Conservation (phyloP, 768 basidiomycete species). For the Coprinopsis sp. region DNA sequence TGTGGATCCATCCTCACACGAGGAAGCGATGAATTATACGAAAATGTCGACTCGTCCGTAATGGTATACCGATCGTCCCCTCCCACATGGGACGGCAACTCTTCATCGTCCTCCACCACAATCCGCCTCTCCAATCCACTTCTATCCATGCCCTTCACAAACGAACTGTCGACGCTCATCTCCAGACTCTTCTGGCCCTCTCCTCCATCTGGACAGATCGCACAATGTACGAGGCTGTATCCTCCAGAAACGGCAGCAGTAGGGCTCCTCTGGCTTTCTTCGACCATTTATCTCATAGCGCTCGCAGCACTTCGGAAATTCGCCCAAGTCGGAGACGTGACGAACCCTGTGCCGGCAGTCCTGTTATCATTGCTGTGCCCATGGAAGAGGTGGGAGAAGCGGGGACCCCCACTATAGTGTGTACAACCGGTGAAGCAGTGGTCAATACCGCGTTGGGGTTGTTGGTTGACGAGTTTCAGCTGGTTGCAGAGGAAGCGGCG, state of each 20-base stretch:
- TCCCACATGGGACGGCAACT: conserved; percentile 19
- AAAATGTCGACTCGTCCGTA: neutral
- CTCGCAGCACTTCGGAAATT: conserved; percentile 37
- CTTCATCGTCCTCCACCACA: conserved; percentile 45
- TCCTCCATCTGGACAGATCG: too few relatives aligned
- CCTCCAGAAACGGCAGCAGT: neutral
- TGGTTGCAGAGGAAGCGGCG: too few relatives aligned
- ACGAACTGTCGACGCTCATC: neutral
- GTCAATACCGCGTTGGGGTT: too few relatives aligned
- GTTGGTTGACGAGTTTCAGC: too few relatives aligned
- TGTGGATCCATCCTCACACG: too few relatives aligned
- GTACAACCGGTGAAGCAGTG: too few relatives aligned
- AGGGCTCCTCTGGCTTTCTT: conserved; percentile 12
- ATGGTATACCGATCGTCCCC: neutral
- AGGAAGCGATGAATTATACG: too few relatives aligned
- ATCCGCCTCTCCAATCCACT: conserved; percentile 29
- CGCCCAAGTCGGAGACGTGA: too few relatives aligned
- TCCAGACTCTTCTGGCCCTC: conserved; percentile 9
- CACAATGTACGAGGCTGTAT: neutral
- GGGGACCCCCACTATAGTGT: too few relatives aligned
- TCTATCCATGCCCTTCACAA: conserved; percentile 4
- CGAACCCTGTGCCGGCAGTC: too few relatives aligned
- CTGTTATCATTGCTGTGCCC: too few relatives aligned
- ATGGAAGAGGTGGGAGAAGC: too few relatives aligned
- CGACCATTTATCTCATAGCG: conserved; percentile 32